phyloP scores from a whole-genome alignment of 148 eudicot genomes.

The Arctostaphylos glauca region DNA sequence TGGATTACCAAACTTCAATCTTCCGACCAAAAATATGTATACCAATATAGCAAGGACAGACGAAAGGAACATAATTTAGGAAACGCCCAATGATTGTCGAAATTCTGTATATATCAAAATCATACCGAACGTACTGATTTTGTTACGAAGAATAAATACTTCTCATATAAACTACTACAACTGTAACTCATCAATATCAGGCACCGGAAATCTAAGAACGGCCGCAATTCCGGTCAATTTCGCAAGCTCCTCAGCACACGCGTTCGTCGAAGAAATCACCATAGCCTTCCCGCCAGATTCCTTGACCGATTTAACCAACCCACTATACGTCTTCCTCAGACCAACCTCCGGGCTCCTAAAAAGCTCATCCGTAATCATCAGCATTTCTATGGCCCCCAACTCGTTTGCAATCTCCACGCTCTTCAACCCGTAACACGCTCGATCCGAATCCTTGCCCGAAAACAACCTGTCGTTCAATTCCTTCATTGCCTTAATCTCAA shows the following conservation, averaged over 20 bases:
- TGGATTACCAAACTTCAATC: no score
- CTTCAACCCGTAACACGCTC: conserved; percentile 20
- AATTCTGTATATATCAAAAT: no score
- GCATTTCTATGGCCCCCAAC: conserved; percentile 13
- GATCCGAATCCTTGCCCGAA: background rate
- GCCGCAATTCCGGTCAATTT: conserved; percentile 18
- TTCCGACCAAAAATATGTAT: no score
- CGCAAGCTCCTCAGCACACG: background rate
- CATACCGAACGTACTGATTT: no score
- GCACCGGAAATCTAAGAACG: conserved; percentile 21
- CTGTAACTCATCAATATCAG: conserved; percentile 12
- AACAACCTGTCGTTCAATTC: conserved; percentile 7
- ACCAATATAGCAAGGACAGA: no score
- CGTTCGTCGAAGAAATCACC: conserved; percentile 4
- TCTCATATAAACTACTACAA: no score
- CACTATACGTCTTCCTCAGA: conserved; percentile 11
- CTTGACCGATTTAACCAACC: conserved; percentile 20
- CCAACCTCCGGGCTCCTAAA: conserved; percentile 5
- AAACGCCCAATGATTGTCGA: no score
- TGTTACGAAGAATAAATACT: no score
- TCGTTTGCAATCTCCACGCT: conserved; percentile 13
- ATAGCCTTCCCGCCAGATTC: conserved; percentile 14
- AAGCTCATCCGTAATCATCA: conserved; percentile 20
- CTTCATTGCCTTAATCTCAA: conserved; percentile 7
- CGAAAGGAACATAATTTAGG: no score